Base-by-base conservation (phyloP, 129 eudicot species). In the Saposhnikovia divaricata region DNA sequence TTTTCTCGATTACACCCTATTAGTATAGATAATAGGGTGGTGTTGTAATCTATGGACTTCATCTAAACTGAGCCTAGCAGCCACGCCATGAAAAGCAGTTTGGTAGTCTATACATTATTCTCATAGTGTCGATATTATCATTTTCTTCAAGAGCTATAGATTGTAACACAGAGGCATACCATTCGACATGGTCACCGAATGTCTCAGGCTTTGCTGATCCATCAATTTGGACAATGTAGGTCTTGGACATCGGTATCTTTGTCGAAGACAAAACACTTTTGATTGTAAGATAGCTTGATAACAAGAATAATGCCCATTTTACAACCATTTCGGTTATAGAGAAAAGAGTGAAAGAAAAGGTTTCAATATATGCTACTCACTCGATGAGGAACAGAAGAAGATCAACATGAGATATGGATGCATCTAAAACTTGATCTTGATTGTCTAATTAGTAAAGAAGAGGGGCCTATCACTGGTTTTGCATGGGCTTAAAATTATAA, bases 31-130 rank as follows among this genome's bases (percentile, higher is more conserved):
- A 31, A 31, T 31, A 31, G 85, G 48, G 28, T 80, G 83, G 51
- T 65, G 75, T 69, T 81, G 77, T 3, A 93, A 81, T 37, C 63
- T 82, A 14, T 84, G 84, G 0, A 85, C 91, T 79, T 93, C 97
- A 77, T 91, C 85, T 27, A 79, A 84, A 34, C 82, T 89, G 15
- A 93, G 86, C 70, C 82, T 85, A 16, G 91, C 98, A 23, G 98
- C 98, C 76, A 91, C 81, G 42, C 98, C 98, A 61, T 93, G 95
- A 71, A 93, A 88, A 47, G 97, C 97, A 8, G 94, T 85, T 21
- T 88, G 89, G 82, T 93, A 93, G n/a, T 81, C n/a, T 88, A 79
- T 93, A 93, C 38, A 93, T 28, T 25, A 93, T 81, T 76, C 95
- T 80, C n/a, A 88, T 83, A 2, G 74, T 80, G 6, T 75, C 85